phyloP scores from a whole-genome alignment of 2,329 filamentous ascomycete species.

The Tolypocladium ophioglossoides region DNA sequence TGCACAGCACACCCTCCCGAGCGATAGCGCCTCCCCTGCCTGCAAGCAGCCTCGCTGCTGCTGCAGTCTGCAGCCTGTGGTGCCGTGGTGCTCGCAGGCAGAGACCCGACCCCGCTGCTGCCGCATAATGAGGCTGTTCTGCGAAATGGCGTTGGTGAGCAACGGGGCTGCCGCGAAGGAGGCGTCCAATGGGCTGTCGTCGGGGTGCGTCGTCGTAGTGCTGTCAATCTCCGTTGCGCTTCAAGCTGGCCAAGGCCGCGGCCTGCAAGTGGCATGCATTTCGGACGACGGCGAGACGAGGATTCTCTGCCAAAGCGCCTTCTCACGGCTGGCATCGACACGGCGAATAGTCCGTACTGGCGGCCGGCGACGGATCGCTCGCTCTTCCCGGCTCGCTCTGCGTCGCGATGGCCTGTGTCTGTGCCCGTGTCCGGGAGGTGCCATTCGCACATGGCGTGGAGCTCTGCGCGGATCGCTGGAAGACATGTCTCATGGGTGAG shows the following conservation, averaged over 20 bases:
- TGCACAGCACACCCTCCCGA: background rate
- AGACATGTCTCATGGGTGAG: background rate
- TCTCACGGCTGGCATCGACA: background rate
- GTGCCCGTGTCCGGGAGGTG: background rate
- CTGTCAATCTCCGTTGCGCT: background rate
- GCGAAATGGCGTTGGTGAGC: background rate
- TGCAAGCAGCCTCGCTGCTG: constrained; percentile 7
- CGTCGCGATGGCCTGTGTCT: background rate
- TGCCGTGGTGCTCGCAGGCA: background rate
- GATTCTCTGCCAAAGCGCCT: too few species aligned
- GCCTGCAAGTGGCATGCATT: background rate
- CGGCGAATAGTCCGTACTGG: too few species aligned
- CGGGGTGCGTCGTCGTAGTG: constrained; percentile 1
- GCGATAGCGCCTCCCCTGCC: background rate
- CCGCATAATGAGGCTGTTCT: constrained; percentile 10
- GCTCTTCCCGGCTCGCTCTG: too few species aligned
- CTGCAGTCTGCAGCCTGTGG: constrained; percentile 2
- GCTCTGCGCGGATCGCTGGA: background rate
- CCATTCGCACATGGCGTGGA: background rate
- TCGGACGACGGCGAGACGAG: too few species aligned
- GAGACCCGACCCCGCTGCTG: background rate
- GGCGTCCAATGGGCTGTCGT: constrained; percentile 8
- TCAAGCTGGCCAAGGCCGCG: background rate
- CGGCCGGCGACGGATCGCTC: background rate
- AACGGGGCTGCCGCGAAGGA: constrained; percentile 4